Evolutionary conservation across 2,329 filamentous ascomycete species (phyloP), one percentile per base, ranked within the genome.

Genomic region (Atkinsonella hypoxylon): DNA sequence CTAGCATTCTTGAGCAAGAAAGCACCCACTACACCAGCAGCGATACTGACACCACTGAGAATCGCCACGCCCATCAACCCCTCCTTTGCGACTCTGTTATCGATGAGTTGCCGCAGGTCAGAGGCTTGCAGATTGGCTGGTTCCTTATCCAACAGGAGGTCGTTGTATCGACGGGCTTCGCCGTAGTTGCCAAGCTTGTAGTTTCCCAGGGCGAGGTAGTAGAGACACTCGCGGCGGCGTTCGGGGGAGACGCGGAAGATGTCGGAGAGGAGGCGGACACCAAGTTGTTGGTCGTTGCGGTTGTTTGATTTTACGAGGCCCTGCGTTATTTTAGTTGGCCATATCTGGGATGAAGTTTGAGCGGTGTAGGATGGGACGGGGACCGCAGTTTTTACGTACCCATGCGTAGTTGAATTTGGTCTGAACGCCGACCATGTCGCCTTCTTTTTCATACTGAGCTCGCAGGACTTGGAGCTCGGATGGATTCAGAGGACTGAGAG

Each of bases 351-450:
- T 7, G 34, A 36, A 15, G 34, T 12, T 9, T 36, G 34, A 36
- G 10, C 13, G 44, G 26, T 26, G 26, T 7, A 7, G 26, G 5
- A 26, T 26, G 8, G 5, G 26, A 26, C 26, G 26, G 26, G 26
- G 26, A 26, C 26, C 7, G 26, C 26, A 7, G 15, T 39, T 38
- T 12, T 36, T 36, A 59, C 75, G 51, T 80, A 95, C 89, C 93
- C 93, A 98, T 65, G 93, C 91, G 69, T 91, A 97, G 81, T 98
- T 98, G 80, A 98, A 98, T 67, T 97, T 97, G 55, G 93, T 98
- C 70, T 98, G 93, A 40, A 98, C 81, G 53, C 91, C 90, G 54
- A 95, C 91, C 75, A 95, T 94, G 62, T 95, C 88, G 59, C 91
- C 93, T 72, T 98, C 93, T 66, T 95, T 95, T 66, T 97, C 91